These are phyloP conservation scores for Zygoascus ofunaensis DNA, from an alignment of 805 yeast species.

Conservation along the genomic window DNA sequence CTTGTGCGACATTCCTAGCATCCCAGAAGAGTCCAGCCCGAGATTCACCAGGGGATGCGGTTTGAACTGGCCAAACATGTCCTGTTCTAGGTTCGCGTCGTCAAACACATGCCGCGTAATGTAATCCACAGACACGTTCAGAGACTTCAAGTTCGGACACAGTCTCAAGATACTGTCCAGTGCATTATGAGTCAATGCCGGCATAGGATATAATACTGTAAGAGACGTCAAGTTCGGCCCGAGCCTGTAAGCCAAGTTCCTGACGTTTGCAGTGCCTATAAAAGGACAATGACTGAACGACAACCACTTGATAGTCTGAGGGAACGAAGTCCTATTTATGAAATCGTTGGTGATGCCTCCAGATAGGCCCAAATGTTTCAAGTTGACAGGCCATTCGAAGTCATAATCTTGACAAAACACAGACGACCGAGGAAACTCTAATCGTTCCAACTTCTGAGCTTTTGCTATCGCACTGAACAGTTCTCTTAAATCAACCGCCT, in stretches of 20 bases:
- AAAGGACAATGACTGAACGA: slow-evolving; percentile 86
- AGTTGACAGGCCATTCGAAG: slow-evolving; percentile 69
- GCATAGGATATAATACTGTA: slow-evolving; percentile 81
- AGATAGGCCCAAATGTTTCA: slow-evolving; percentile 64
- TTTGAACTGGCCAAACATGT: slow-evolving; percentile 28
- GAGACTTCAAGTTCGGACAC: slow-evolving; percentile 61
- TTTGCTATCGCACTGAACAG: slow-evolving; percentile 65
- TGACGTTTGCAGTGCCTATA: slow-evolving; percentile 55
- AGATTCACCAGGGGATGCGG: slow-evolving; percentile 49
- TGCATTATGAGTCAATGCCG: slow-evolving; percentile 57
- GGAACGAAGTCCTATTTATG: slow-evolving; percentile 60
- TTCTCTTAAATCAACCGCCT: slow-evolving; percentile 75
- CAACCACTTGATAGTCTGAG: slow-evolving; percentile 56
- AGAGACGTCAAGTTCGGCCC: slow-evolving; percentile 59
- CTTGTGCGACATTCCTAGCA: slow-evolving; percentile 68
- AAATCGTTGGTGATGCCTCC: slow-evolving; percentile 88
- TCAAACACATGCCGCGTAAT: slow-evolving; percentile 37
- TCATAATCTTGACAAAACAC: slow-evolving; percentile 48
- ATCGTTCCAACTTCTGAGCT: slow-evolving; percentile 53
- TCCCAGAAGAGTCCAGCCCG: slow-evolving; percentile 75
- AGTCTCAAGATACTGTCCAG: slow-evolving; percentile 63
- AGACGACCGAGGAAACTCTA: slow-evolving; percentile 85
- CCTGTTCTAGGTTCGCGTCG: slow-evolving; percentile 23
- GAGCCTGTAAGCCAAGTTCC: slow-evolving; percentile 48
- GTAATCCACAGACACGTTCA: slow-evolving; percentile 76